These are phyloP conservation scores for Draba incana DNA, from an alignment of 345 rosid genomes.

Conservation along the genomic window DNA sequence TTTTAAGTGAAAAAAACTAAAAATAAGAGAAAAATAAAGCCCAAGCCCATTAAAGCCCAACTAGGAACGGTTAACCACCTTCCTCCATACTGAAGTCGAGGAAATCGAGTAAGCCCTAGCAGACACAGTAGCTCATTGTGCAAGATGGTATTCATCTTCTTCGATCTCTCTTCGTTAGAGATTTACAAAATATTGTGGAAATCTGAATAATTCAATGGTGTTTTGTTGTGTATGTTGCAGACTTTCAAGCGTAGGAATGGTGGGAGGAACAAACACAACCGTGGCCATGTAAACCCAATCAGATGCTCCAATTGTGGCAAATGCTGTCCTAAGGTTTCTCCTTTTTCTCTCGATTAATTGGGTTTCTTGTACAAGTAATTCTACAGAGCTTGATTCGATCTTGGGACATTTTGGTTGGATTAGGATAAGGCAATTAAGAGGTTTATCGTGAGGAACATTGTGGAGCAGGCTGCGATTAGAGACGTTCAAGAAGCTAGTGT, in stretches of 20 bases:
- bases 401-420: not conserved
- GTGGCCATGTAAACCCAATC: constrained; percentile 83
- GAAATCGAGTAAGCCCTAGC: no score
- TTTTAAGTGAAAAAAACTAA: no score
- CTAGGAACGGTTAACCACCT: no score
- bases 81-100: no score
- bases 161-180: not conserved
- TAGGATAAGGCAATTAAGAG: constrained; percentile 92
- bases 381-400: constrained; percentile 26
- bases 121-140: not conserved
- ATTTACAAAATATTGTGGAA: not conserved
- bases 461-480: constrained; percentile 92
- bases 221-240: constrained; percentile 37
- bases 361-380: not conserved
- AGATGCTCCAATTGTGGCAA: constrained; percentile 96
- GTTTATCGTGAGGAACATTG: constrained; percentile 90
- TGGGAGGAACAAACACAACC: constrained; percentile 94
- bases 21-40: no score
- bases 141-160: constrained; percentile 6
- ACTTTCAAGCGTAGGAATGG: constrained; percentile 95
- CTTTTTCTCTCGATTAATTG: not conserved
- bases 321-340: constrained; percentile 77
- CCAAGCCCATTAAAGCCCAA: no score
- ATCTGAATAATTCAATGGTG: no score
- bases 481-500: constrained; percentile 93